Percentiles rank a stretch among this genome's conserved stretches.
Conservation (phyloP, 108 stramenopile species). For the Skeletonema grethae region DNA sequence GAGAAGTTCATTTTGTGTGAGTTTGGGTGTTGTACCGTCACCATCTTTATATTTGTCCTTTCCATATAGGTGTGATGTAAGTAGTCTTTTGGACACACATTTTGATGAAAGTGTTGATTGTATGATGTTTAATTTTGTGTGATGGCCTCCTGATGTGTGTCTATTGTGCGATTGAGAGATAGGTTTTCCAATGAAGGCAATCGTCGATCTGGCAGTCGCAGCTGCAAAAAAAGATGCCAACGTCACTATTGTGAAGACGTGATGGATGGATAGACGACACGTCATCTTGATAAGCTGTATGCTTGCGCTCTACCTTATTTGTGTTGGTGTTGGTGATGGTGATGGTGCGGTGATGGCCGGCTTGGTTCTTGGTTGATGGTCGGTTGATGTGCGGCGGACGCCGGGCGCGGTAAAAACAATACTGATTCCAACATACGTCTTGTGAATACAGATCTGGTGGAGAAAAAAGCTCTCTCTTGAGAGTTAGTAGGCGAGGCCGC, state of each 20-base stretch:
- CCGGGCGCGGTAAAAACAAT: neutral
- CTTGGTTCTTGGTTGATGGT: no score
- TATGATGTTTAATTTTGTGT: neutral
- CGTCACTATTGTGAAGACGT: neutral
- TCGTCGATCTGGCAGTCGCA: neutral
- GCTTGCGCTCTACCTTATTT: no score
- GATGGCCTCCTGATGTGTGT: neutral
- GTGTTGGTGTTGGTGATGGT: no score
- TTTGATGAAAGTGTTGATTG: neutral
- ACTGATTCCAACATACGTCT: neutral
- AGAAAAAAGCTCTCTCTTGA: no score
- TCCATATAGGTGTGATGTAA: neutral
- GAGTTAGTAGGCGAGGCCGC: no score
- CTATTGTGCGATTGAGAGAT: neutral
- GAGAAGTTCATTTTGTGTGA: slow-evolving; percentile 7
- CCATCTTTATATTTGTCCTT: neutral
- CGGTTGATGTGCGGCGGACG: no score
- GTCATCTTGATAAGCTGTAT: neutral
- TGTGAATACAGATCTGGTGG: no score
- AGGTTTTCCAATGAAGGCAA: neutral
- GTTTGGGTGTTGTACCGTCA: neutral
- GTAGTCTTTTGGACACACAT: neutral
- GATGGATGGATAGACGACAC: neutral
- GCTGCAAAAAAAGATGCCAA: neutral
- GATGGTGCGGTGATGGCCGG: no score